phyloP scores from a whole-genome alignment of 1,139 yeast genomes.

The Magnusiomyces sp. region DNA sequence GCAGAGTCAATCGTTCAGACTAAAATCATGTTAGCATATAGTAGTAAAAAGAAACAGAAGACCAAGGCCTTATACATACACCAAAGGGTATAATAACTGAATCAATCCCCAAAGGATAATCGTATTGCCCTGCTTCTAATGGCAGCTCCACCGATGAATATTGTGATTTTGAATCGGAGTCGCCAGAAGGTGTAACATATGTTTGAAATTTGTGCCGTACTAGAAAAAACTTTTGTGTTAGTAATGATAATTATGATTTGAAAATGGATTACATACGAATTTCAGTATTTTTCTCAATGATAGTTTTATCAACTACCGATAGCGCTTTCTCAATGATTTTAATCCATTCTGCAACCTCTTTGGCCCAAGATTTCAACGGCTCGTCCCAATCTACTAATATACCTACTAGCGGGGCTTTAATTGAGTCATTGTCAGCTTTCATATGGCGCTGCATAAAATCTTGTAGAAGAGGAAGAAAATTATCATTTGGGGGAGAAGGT shows the following conservation, averaged over 20 bases:
- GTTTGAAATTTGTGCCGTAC: conserved; percentile 16
- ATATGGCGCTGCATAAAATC: conserved; percentile 9
- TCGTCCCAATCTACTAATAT: conserved; percentile 23
- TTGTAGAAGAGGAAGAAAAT: conserved; percentile 8
- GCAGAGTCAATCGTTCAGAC: conserved; percentile 9
- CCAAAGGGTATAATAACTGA: conserved; percentile 25
- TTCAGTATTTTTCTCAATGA: conserved; percentile 9
- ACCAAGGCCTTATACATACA: conserved; percentile 15
- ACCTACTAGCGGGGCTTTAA: conserved; percentile 15
- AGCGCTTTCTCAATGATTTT: conserved; percentile 12
- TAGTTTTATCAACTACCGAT: conserved; percentile 9
- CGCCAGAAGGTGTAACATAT: conserved; percentile 17
- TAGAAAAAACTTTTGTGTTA: not conserved
- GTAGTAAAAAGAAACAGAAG: not conserved
- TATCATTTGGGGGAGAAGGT: conserved; percentile 7
- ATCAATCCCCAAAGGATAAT: conserved; percentile 29
- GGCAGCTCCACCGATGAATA: conserved; percentile 23
- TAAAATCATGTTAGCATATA: not conserved
- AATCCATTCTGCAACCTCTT: conserved; percentile 20
- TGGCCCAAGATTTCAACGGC: conserved; percentile 19
- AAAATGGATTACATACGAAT: conserved; percentile 12
- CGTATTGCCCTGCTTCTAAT: conserved; percentile 29
- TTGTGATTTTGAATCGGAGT: conserved; percentile 8
- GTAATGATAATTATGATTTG: not conserved
- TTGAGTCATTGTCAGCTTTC: conserved; percentile 3